Conservation (phyloP, 352 stramenopile species). For the Aphanomyces invadans region DNA sequence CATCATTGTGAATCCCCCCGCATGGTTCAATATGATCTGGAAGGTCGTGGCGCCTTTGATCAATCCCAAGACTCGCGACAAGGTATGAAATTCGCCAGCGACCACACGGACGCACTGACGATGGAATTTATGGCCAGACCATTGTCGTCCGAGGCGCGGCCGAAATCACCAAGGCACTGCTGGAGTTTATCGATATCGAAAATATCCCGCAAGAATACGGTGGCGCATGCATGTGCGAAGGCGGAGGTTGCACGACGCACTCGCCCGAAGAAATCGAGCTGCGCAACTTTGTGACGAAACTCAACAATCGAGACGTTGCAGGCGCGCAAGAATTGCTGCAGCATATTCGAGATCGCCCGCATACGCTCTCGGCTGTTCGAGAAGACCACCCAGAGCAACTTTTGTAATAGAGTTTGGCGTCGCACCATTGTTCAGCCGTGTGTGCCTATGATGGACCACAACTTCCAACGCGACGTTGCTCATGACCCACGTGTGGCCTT, state of each 20-base stretch:
- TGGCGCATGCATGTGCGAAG: constrained; percentile 48
- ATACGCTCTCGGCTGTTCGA: not conserved
- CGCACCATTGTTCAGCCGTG: no score
- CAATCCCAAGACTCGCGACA: constrained; percentile 63
- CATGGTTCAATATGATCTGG: constrained; percentile 77
- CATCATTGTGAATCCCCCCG: constrained; percentile 63
- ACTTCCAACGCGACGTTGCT: no score
- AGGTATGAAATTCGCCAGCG: constrained; percentile 28
- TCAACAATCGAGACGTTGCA: constrained; percentile 23
- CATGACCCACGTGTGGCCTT: no score
- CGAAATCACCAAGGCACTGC: constrained; percentile 58
- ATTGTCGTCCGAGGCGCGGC: constrained; percentile 44
- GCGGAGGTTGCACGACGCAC: constrained; percentile 43
- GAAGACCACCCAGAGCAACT: not conserved
- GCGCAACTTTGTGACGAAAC: constrained; percentile 40
- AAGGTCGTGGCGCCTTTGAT: constrained; percentile 64
- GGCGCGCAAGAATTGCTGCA: constrained; percentile 14
- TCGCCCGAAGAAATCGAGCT: constrained; percentile 62
- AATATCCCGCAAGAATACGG: constrained; percentile 61
- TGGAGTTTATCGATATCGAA: constrained; percentile 56
- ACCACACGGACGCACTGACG: not conserved
- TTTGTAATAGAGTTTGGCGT: not conserved
- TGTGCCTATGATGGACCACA: no score
- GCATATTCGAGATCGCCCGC: constrained; percentile 11
- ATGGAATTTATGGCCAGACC: constrained; percentile 20